Percentiles rank a stretch among this genome's conserved stretches.
phyloP scores from a whole-genome alignment of 2,329 filamentous ascomycete genomes.

The Xylaria sp. region DNA sequence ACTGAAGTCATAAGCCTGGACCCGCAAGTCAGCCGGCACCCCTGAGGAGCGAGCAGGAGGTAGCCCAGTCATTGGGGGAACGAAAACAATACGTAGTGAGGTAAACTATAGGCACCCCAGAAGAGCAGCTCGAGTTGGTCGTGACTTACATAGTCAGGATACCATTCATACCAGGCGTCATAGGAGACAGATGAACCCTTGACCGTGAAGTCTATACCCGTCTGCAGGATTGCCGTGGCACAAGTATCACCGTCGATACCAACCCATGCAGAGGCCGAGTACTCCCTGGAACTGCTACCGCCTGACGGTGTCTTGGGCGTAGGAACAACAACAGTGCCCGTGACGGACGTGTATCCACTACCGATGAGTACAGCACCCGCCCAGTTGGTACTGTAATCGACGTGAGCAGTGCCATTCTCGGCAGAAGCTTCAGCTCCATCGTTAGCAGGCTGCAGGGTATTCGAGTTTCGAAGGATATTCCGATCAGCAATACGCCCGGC shows the following conservation, averaged over 20 bases:
- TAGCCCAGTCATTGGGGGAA: not conserved
- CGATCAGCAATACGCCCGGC: slow-evolving; percentile 33
- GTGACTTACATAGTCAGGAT: slow-evolving; percentile 50
- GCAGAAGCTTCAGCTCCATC: slow-evolving; percentile 30
- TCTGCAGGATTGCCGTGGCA: slow-evolving; percentile 56
- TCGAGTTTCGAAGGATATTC: slow-evolving; percentile 22
- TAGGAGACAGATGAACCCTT: slow-evolving; percentile 47
- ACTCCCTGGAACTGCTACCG: slow-evolving; percentile 38
- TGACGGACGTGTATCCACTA: slow-evolving; percentile 54
- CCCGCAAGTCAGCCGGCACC: slow-evolving; percentile 2
- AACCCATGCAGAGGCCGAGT: slow-evolving; percentile 59
- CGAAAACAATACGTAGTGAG: not conserved
- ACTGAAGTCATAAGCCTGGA: slow-evolving; percentile 52
- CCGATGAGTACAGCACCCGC: slow-evolving; percentile 59
- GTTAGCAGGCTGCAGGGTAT: slow-evolving; percentile 37
- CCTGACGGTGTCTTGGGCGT: slow-evolving; percentile 46
- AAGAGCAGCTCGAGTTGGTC: too few relatives aligned
- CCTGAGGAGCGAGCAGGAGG: not conserved
- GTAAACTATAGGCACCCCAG: not conserved
- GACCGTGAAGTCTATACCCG: slow-evolving; percentile 58
- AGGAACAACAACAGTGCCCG: slow-evolving; percentile 57
- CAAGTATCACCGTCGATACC: slow-evolving; percentile 65
- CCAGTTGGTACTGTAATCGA: slow-evolving; percentile 60
- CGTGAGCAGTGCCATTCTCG: slow-evolving; percentile 43
- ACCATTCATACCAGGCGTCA: slow-evolving; percentile 65